Conservation (phyloP, 495 filamentous ascomycete genomes). For the Penicillium angulare region DNA sequence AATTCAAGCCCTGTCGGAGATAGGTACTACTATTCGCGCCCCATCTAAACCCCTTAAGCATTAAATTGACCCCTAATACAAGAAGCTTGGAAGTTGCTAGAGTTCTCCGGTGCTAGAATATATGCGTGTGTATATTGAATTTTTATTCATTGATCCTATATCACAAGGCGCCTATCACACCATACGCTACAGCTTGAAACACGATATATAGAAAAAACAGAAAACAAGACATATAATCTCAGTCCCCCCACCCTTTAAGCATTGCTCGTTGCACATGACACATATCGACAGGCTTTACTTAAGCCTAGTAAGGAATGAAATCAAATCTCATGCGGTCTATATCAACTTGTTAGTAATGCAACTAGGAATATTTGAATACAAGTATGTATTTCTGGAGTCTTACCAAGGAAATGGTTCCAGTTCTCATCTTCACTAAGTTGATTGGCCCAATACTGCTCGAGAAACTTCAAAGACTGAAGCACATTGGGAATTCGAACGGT, state of each 20-base stretch:
- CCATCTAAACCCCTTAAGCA: neutral
- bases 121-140: no score
- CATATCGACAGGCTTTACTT: slow-evolving; percentile 6
- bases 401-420: slow-evolving; percentile 48
- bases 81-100: no score
- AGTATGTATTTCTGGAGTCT: neutral
- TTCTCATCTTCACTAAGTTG: slow-evolving; percentile 40
- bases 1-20: neutral
- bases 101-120: no score
- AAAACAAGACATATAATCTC: neutral
- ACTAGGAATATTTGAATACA: neutral
- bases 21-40: no score
- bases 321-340: slow-evolving; percentile 47
- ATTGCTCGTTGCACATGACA: slow-evolving; percentile 21
- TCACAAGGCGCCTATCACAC: no score
- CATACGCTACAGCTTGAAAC: no score
- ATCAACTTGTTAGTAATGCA: slow-evolving; percentile 14
- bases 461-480: slow-evolving; percentile 43
- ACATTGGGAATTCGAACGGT: slow-evolving; percentile 48
- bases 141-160: no score
- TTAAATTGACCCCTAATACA: no score
- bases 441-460: slow-evolving; percentile 45
- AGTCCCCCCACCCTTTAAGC: neutral
- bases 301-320: slow-evolving; percentile 43
- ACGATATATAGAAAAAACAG: neutral